phyloP scores from a whole-genome alignment of 345 rosid species.

The Salix arbutifolia region DNA sequence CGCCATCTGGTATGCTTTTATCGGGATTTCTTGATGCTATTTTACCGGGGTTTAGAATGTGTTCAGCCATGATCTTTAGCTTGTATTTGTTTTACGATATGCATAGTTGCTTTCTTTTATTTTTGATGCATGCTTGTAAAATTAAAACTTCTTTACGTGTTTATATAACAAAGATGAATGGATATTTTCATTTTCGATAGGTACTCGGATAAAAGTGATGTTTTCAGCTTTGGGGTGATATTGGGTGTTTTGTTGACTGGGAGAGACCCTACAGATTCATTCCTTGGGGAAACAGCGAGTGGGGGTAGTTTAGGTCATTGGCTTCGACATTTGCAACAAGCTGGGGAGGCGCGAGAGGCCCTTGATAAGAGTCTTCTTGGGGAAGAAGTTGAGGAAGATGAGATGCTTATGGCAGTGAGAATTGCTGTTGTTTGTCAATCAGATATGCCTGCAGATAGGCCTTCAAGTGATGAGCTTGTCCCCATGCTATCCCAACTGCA shows the following conservation, averaged over 20 bases:
- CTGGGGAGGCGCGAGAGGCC: constrained; percentile 78
- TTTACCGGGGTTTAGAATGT: neutral
- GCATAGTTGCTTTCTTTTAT: neutral
- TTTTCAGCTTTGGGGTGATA: constrained; percentile 94
- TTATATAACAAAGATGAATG: constrained; percentile 5
- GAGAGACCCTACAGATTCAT: constrained; percentile 61
- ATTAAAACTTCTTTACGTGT: neutral
- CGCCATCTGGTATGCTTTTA: neutral
- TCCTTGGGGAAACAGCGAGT: constrained; percentile 52
- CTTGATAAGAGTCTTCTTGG: constrained; percentile 80
- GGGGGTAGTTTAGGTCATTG: constrained; percentile 71
- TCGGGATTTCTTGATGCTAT: neutral
- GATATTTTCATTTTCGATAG: constrained; percentile 30
- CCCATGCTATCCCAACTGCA: constrained; percentile 89
- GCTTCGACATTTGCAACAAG: constrained; percentile 83
- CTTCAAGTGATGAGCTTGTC: constrained; percentile 91
- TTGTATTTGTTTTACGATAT: neutral
- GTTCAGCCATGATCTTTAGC: neutral
- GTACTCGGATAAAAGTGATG: constrained; percentile 79
- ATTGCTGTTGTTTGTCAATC: constrained; percentile 87
- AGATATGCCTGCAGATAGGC: constrained; percentile 81
- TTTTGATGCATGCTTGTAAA: neutral
- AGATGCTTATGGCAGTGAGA: constrained; percentile 93
- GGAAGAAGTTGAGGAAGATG: constrained; percentile 91
- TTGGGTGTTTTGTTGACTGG: constrained; percentile 81